Evolutionary conservation across 306 rosid species (phyloP).

Genomic region (Calophaca sinica): DNA sequence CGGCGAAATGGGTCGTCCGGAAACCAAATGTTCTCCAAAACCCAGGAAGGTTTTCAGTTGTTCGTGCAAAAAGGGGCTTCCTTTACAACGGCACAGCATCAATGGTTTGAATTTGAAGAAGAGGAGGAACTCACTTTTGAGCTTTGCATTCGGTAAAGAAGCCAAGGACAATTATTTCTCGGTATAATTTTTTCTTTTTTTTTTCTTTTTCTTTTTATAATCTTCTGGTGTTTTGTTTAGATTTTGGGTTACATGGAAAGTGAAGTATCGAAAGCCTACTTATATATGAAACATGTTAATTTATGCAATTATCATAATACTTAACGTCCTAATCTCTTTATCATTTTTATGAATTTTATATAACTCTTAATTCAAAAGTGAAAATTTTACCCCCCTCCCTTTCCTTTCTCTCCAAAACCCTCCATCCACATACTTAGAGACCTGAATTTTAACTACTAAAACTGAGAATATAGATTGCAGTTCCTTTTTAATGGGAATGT

Average conservation of each 20-base stretch:
- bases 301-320: not conserved
- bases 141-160: constrained; percentile 67
- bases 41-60: constrained; percentile 43
- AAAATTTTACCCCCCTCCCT: too few species aligned
- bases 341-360: too few species aligned
- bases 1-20: constrained; percentile 51
- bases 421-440: too few species aligned
- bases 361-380: too few species aligned
- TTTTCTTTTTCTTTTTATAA: not conserved
- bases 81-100: constrained; percentile 43
- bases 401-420: too few species aligned
- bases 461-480: constrained; percentile 7
- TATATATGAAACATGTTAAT: not conserved
- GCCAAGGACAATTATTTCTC: constrained; percentile 67
- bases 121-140: constrained; percentile 40
- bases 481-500: constrained; percentile 27
- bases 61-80: constrained; percentile 40
- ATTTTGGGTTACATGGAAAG: constrained; percentile 37
- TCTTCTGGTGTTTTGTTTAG: constrained; percentile 2
- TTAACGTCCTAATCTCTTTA: too few species aligned
- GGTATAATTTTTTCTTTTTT: constrained; percentile 44
- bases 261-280: constrained; percentile 24
- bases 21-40: constrained; percentile 40
- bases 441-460: constrained; percentile 10
- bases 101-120: constrained; percentile 45